A percentile compares a stretch with the other conserved stretches of the same genome.
Conservation (phyloP, 192 early-diverging fungal species). For the Coemansia furcata region DNA sequence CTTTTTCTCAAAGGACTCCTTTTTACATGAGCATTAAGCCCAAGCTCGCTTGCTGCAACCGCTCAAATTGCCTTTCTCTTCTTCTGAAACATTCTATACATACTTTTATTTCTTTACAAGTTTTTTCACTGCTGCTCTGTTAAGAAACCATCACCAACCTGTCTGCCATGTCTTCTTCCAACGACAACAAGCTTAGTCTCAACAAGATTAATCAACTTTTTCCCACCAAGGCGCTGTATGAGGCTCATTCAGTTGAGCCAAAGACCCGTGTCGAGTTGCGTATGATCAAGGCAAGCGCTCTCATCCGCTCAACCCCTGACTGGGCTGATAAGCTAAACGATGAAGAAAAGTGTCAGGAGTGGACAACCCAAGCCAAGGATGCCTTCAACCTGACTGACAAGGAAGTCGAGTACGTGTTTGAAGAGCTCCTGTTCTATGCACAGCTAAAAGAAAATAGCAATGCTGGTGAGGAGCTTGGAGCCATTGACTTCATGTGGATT, state of each 20-base stretch:
- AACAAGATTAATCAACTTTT: background rate
- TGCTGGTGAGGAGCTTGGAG: slow-evolving; percentile 26
- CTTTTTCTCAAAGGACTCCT: too few species aligned
- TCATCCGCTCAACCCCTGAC: background rate
- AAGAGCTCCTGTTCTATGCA: slow-evolving; percentile 32
- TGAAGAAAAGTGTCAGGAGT: background rate
- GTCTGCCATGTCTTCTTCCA: background rate
- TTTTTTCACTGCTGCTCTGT: background rate
- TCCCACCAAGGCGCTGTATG: background rate
- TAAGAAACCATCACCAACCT: background rate
- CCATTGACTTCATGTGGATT: slow-evolving; percentile 28
- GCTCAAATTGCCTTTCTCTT: background rate
- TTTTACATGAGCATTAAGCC: background rate
- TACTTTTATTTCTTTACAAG: background rate
- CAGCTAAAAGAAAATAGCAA: slow-evolving; percentile 1
- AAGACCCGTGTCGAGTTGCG: background rate
- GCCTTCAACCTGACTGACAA: slow-evolving; percentile 10
- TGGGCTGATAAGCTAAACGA: background rate
- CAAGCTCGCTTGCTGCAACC: background rate
- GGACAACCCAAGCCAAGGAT: background rate
- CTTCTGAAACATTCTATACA: background rate
- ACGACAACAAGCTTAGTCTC: background rate
- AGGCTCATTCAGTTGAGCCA: background rate
- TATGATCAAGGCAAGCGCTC: background rate
- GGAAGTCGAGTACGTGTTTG: slow-evolving; percentile 20